Conservation (phyloP, 176 grass and related monocot species). For the Otatea glauca region DNA sequence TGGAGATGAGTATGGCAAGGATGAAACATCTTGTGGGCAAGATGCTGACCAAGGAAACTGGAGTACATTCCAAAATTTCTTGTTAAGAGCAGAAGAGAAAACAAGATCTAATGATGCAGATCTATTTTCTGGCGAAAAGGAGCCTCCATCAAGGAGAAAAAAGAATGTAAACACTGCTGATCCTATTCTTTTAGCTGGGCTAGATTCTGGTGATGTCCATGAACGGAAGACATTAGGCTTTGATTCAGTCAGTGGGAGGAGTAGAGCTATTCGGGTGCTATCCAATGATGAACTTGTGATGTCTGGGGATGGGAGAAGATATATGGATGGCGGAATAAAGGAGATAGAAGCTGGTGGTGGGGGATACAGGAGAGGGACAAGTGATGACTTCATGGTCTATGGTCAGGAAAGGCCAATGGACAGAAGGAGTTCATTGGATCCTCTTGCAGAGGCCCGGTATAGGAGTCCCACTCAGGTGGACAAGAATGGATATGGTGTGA, state of each 20-base stretch:
- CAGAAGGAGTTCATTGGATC: slow-evolving; percentile 65
- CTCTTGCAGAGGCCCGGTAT: slow-evolving; percentile 66
- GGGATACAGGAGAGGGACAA: slow-evolving; percentile 58
- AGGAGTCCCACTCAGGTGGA: slow-evolving; percentile 51
- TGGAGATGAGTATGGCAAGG: slow-evolving; percentile 57
- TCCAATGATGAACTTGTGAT: slow-evolving; percentile 82
- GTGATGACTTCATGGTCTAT: slow-evolving; percentile 77
- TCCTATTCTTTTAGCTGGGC: slow-evolving; percentile 65
- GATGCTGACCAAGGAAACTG: slow-evolving; percentile 81
- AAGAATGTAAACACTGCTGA: slow-evolving; percentile 59
- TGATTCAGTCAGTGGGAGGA: slow-evolving; percentile 73
- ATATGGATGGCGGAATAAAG: slow-evolving; percentile 67
- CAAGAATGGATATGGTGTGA: slow-evolving; percentile 54
- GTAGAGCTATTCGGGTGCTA: slow-evolving; percentile 48
- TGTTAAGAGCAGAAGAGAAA: slow-evolving; percentile 86
- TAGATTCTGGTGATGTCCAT: slow-evolving; percentile 55
- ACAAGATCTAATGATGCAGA: slow-evolving; percentile 59
- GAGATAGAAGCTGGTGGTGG: slow-evolving; percentile 78
- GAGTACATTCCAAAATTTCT: slow-evolving; percentile 89
- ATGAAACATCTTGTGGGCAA: slow-evolving; percentile 51
- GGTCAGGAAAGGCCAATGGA: slow-evolving; percentile 62
- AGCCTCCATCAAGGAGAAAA: slow-evolving; percentile 49
- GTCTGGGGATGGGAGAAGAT: slow-evolving; percentile 54
- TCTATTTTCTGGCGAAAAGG: slow-evolving; percentile 75
- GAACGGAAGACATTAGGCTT: slow-evolving; percentile 54